phyloP scores from a whole-genome alignment of 495 filamentous ascomycete genomes.

The Letharia lupina region DNA sequence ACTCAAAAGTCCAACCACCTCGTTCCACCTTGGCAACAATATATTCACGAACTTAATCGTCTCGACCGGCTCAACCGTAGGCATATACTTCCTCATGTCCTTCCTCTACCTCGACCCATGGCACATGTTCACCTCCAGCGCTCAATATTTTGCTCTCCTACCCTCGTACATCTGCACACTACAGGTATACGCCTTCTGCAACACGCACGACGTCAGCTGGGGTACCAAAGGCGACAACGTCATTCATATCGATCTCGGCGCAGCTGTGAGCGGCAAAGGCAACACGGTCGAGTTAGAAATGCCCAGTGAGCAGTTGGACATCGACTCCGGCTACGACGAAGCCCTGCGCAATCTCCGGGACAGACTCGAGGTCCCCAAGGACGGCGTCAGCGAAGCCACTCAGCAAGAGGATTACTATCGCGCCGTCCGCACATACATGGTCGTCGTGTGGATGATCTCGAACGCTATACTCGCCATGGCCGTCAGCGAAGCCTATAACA shows the following conservation, averaged over 20 bases:
- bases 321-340: conserved; percentile 95
- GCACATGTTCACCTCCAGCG: conserved; percentile 94
- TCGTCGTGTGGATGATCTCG: conserved; percentile 87
- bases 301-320: conserved; percentile 95
- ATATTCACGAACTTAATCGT: conserved; percentile 92
- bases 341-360: conserved; percentile 94
- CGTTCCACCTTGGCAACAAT: conserved; percentile 64
- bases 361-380: conserved; percentile 67
- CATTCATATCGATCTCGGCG: conserved; percentile 80
- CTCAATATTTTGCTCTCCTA: conserved; percentile 90
- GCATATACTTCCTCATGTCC: conserved; percentile 91
- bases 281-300: conserved; percentile 87
- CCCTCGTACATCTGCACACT: conserved; percentile 94
- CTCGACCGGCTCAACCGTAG: conserved; percentile 78
- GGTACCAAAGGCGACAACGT: conserved; percentile 98
- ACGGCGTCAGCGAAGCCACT: conserved; percentile 61
- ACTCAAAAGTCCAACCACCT: conserved; percentile 46
- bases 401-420: conserved; percentile 98
- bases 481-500: conserved; percentile 76
- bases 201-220: conserved; percentile 98
- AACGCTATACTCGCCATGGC: conserved; percentile 92
- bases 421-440: conserved; percentile 96
- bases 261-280: conserved; percentile 60
- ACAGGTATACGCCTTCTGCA: conserved; percentile 98
- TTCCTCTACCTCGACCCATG: conserved; percentile 97